Evolutionary conservation across 2,329 filamentous ascomycete species (phyloP).

Genomic region (Alternaria triticina): DNA sequence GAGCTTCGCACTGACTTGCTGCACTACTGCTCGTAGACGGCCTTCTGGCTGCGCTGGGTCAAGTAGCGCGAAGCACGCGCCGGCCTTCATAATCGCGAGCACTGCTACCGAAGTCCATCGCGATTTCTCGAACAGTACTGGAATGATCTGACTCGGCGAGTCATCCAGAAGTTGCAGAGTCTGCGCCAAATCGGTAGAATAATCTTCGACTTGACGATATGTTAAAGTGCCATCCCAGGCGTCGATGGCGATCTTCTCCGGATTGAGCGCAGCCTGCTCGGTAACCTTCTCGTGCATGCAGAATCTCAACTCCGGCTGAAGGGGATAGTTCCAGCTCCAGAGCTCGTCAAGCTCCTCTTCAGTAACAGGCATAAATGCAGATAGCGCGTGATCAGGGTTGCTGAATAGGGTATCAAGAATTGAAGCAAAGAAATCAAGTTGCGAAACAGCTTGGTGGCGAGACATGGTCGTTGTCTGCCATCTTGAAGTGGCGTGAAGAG

Average conservation of each 20-base stretch:
- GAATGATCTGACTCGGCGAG: conserved; percentile 40
- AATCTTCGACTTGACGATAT: conserved; percentile 44
- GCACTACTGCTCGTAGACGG: conserved; percentile 37
- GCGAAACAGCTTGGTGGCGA: conserved; percentile 51
- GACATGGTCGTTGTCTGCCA: conserved; percentile 53
- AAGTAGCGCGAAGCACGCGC: conserved; percentile 45
- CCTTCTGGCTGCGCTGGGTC: conserved; percentile 47
- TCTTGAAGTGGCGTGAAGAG: conserved; percentile 48
- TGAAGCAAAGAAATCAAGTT: conserved; percentile 52
- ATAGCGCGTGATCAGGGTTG: conserved; percentile 18
- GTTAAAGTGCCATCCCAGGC: conserved; percentile 48
- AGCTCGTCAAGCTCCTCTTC: conserved; percentile 53
- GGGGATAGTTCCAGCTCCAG: conserved; percentile 56
- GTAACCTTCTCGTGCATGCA: conserved; percentile 58
- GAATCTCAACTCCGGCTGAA: conserved; percentile 52
- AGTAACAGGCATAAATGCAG: conserved; percentile 25
- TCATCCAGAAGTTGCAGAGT: conserved; percentile 33
- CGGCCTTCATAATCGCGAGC: conserved; percentile 50
- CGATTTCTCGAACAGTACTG: conserved; percentile 50
- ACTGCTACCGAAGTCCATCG: conserved; percentile 49
- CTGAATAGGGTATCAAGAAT: conserved; percentile 47
- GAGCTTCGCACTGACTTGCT: conserved; percentile 37
- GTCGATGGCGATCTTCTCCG: conserved; percentile 47
- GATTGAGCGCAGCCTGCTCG: conserved; percentile 43
- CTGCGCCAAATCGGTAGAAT: conserved; percentile 40